Conservation (phyloP, 1,284 basidiomycete species). For the Golubevia pallescens region DNA sequence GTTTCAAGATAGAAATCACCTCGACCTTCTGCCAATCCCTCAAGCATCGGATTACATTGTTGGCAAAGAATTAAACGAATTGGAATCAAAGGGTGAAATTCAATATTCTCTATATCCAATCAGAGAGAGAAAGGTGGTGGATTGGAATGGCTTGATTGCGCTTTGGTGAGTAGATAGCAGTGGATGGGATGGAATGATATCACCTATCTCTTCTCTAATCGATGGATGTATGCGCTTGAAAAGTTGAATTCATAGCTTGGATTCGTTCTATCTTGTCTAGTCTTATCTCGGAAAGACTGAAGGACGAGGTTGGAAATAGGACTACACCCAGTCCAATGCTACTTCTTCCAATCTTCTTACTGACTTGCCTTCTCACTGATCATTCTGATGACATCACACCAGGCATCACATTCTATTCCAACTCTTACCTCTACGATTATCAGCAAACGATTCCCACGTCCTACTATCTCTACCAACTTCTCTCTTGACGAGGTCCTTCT, state of each 20-base stretch:
- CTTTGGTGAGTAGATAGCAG: slow-evolving; percentile 51
- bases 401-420: slow-evolving; percentile 53
- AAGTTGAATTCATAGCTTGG: no score
- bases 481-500: slow-evolving; percentile 42
- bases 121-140: slow-evolving; percentile 40
- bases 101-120: slow-evolving; percentile 44
- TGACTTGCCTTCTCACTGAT: no score
- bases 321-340: no score
- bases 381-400: neutral
- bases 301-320: no score
- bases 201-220: no score
- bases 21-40: slow-evolving; percentile 16
- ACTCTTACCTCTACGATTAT: slow-evolving; percentile 36
- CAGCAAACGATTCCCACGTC: slow-evolving; percentile 48
- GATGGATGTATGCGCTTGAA: no score
- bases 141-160: slow-evolving; percentile 56
- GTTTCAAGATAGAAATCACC: neutral
- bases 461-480: slow-evolving; percentile 55
- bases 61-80: slow-evolving; percentile 39
- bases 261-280: no score
- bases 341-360: no score
- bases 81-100: slow-evolving; percentile 25
- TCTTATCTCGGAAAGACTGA: no score
- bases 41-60: slow-evolving; percentile 33
- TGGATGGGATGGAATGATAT: no score